Evolutionary conservation across 352 stramenopile genomes (phyloP), one percentile per base, ranked within the genome.

Genomic region (Halophytophthora polymorphica): DNA sequence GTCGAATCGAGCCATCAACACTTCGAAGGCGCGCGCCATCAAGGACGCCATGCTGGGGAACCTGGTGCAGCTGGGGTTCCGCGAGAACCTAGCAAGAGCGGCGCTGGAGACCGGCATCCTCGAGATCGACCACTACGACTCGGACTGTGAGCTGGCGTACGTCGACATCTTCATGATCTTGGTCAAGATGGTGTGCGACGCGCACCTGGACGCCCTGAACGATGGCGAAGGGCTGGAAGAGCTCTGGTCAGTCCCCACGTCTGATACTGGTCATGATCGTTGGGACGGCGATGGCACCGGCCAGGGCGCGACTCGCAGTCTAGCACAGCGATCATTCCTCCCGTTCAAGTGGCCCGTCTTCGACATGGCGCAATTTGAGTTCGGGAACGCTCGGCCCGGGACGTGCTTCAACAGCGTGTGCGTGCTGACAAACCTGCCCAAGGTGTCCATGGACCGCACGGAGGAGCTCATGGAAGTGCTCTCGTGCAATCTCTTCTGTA

Each of bases 321-420:
- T 62, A 25, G 60, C 69, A 28, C 56, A 58, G 25, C 43, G 35
- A 5, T 59, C 44, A 2, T 68, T 76, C 42, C 59, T 80, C 18
- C 64, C 71, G n/a, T 84, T 90, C 53, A 89, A 92, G 43, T 94
- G 84, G 84, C 84, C 84, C 21, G 82, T 94, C 7, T 93, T 94
- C 50, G 84, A 94, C 46, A 94, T 94, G 84, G 84, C 84, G 0
- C 84, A 93, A 56, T 94, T 93, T 21, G 84, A 94, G 53, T 93
- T 94, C 47, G 82, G 80, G 23, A 94, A 85, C 40, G 79, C 84
- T 3, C 84, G 84, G 4, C 14, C 57, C 6, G 80, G 76, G 6
- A 94, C 84, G 31, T 90, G 84, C 50, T 94, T 93, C 48, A 75
- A 89, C 19, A 88, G 74, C 51, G 80, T 94, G 1, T 90, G 83